Evolutionary conservation across 139 green algal species (phyloP).

Genomic region (Asterochloris erici): DNA sequence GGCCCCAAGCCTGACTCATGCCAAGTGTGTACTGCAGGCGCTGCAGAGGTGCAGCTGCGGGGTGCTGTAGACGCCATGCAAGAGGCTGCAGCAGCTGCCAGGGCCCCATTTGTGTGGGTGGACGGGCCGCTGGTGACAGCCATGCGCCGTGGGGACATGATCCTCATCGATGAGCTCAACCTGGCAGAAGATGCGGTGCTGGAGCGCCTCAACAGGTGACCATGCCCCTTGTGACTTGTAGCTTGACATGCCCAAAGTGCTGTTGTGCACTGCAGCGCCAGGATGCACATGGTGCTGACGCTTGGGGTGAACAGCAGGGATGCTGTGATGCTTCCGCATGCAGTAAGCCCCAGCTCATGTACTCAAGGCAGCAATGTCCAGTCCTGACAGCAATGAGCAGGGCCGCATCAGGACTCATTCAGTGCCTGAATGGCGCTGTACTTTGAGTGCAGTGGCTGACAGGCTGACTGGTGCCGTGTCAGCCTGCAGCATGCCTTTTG

Average conservation of each 20-base stretch:
- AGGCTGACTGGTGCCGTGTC: too few species aligned
- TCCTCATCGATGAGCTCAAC: constrained; percentile 98
- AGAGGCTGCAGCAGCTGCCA: constrained; percentile 39
- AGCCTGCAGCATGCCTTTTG: too few species aligned
- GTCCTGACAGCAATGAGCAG: too few species aligned
- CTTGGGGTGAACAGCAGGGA: too few species aligned
- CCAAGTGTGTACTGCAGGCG: not conserved
- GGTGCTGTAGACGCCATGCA: constrained; percentile 18
- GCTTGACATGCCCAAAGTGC: not conserved
- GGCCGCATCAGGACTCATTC: too few species aligned
- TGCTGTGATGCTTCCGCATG: too few species aligned
- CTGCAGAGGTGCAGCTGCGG: constrained; percentile 29
- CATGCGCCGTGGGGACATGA: constrained; percentile 89
- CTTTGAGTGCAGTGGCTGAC: too few species aligned
- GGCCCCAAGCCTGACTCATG: too few species aligned
- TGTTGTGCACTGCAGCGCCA: not conserved
- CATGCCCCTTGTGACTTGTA: not conserved
- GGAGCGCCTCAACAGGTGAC: constrained; percentile 92
- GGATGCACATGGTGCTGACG: too few species aligned
- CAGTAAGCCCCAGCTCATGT: too few species aligned
- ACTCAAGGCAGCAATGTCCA: too few species aligned
- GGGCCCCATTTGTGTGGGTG: constrained; percentile 82
- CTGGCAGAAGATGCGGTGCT: constrained; percentile 97
- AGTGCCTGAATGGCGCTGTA: too few species aligned
- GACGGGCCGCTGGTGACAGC: constrained; percentile 94